phyloP scores from a whole-genome alignment of 345 rosid genomes.

The Erysimum cheiranthoides region DNA sequence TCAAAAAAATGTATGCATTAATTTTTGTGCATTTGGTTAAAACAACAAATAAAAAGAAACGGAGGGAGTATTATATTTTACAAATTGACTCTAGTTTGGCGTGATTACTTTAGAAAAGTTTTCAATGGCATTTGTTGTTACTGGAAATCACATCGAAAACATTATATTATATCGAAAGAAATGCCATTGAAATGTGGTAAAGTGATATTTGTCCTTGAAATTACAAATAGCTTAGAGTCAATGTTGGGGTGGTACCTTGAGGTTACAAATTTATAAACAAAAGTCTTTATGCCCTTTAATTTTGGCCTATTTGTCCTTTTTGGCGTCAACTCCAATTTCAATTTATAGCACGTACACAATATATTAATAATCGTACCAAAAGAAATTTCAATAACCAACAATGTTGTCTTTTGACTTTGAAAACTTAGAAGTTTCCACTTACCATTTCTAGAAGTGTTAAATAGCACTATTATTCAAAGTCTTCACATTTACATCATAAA shows the following conservation, averaged over 20 bases:
- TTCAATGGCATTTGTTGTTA: too few species aligned
- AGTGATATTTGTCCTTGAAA: constrained; percentile 35
- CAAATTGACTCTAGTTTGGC: constrained; percentile 30
- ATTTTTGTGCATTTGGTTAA: too few species aligned
- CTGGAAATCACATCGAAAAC: constrained; percentile 26
- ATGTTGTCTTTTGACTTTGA: constrained; percentile 43
- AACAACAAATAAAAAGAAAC: too few species aligned
- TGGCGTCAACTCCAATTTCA: constrained; percentile 34
- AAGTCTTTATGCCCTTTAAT: constrained; percentile 30
- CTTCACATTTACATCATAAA: constrained; percentile 14
- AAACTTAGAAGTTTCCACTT: constrained; percentile 38
- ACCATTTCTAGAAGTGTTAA: constrained; percentile 30
- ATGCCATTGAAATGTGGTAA: constrained; percentile 38
- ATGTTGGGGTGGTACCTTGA: constrained; percentile 43
- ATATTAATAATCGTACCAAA: constrained; percentile 19
- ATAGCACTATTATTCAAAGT: constrained; percentile 23
- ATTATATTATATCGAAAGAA: constrained; percentile 12
- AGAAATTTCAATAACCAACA: constrained; percentile 43
- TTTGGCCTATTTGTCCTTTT: constrained; percentile 28
- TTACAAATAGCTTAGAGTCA: constrained; percentile 30
- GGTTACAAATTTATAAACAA: constrained; percentile 30
- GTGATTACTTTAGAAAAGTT: constrained; percentile 20
- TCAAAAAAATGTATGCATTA: too few species aligned
- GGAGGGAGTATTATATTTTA: too few species aligned
- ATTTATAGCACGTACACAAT: constrained; percentile 34